Evolutionary conservation across 345 rosid genomes (phyloP).

Genomic region (Turnera subulata): DNA sequence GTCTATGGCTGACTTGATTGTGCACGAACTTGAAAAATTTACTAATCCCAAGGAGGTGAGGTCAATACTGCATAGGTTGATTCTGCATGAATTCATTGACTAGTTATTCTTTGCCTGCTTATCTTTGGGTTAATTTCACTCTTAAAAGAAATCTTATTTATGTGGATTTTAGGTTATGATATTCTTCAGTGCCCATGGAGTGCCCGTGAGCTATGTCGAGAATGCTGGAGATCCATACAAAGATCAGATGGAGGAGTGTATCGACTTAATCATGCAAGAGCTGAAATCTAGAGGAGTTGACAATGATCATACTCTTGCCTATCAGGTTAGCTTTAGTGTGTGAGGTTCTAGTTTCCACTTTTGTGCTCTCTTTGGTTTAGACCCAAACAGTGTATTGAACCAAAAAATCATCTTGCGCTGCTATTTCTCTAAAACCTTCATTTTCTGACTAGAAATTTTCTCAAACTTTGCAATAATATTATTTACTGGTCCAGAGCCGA

Average conservation of each 20-base stretch:
- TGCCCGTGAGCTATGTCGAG: constrained; percentile 82
- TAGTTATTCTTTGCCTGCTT: not conserved
- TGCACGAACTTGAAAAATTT: constrained; percentile 61
- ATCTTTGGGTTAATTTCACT: not conserved
- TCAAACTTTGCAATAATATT: not conserved
- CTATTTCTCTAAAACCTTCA: not conserved
- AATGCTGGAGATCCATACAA: constrained; percentile 90
- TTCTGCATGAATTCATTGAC: not conserved
- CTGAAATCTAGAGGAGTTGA: constrained; percentile 67
- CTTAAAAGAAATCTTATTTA: not conserved
- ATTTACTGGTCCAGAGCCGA: constrained; percentile 57
- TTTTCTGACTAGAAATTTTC: not conserved
- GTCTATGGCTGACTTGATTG: constrained; percentile 86
- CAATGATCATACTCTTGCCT: constrained; percentile 74
- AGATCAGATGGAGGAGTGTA: constrained; percentile 95
- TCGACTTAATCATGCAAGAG: constrained; percentile 74
- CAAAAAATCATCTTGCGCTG: not conserved
- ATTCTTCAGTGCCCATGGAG: constrained; percentile 98
- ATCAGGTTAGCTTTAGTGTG: constrained; percentile 57
- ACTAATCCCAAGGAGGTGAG: constrained; percentile 69
- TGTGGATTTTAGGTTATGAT: constrained; percentile 57
- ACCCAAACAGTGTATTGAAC: not conserved
- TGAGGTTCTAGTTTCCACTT: not conserved
- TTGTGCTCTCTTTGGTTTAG: not conserved
- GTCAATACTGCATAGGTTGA: constrained; percentile 2